Evolutionary conservation across 2,329 filamentous ascomycete genomes (phyloP).

Genomic region (Zasmidium angulare): DNA sequence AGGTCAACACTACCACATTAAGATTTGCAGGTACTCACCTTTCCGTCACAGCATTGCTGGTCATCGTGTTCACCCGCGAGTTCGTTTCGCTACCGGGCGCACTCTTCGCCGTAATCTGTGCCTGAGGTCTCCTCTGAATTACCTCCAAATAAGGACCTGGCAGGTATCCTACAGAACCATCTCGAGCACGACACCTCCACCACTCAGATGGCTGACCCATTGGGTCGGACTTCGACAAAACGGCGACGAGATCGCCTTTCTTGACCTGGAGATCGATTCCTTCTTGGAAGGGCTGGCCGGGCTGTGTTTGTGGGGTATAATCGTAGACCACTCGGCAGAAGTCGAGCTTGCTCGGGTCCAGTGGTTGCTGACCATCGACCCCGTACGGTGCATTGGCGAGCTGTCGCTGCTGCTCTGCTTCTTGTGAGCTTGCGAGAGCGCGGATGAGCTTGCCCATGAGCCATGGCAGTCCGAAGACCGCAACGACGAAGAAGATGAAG

Average conservation of each 20-base stretch:
- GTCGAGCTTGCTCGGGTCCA: conserved; percentile 89
- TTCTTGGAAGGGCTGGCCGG: conserved; percentile 43
- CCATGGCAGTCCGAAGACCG: conserved; percentile 93
- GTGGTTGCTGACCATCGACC: conserved; percentile 48
- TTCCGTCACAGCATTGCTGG: conserved; percentile 39
- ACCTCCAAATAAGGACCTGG: conserved; percentile 86
- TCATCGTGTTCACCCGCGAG: conserved; percentile 58
- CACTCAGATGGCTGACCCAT: conserved; percentile 90
- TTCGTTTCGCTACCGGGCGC: conserved; percentile 43
- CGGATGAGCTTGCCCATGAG: conserved; percentile 96
- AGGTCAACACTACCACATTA: background rate
- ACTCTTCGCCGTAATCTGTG: conserved; percentile 46
- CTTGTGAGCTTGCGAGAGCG: conserved; percentile 76
- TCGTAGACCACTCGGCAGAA: conserved; percentile 96
- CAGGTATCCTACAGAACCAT: conserved; percentile 87
- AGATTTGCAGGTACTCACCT: background rate
- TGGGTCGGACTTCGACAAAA: conserved; percentile 88
- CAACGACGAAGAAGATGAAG: conserved; percentile 90
- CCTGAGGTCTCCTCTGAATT: conserved; percentile 58
- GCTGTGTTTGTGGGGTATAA: conserved; percentile 75
- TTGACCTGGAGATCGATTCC: conserved; percentile 87
- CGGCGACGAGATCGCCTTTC: conserved; percentile 88
- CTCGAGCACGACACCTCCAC: conserved; percentile 92
- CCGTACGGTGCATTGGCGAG: conserved; percentile 51
- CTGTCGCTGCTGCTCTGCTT: conserved; percentile 72